phyloP scores from a whole-genome alignment of 2,329 filamentous ascomycete genomes.

The Leptographium wingfieldii region DNA sequence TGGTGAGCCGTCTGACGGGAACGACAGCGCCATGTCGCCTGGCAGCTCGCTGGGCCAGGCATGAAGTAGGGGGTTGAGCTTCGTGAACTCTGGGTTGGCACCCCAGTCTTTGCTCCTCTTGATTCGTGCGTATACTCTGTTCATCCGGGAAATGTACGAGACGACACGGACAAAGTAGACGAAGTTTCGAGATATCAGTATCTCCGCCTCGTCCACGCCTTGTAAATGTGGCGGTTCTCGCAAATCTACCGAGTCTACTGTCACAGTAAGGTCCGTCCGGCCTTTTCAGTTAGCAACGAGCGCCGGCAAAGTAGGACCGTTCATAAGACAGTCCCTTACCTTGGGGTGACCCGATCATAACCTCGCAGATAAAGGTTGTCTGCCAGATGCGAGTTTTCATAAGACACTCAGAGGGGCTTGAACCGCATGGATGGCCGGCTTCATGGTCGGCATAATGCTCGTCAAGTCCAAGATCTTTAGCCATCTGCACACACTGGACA shows the following conservation, averaged over 20 bases:
- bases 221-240: constrained; percentile 48
- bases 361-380: constrained; percentile 69
- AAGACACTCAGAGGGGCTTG: constrained; percentile 60
- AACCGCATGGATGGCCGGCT: constrained; percentile 56
- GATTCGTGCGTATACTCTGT: constrained; percentile 58
- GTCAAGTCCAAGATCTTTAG: constrained; percentile 77
- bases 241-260: constrained; percentile 65
- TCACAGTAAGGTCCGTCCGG: constrained; percentile 65
- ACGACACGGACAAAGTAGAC: constrained; percentile 68
- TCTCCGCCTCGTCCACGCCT: constrained; percentile 62
- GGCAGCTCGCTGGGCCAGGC: constrained; percentile 69
- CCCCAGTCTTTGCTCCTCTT: constrained; percentile 67
- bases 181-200: constrained; percentile 70
- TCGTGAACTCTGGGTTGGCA: constrained; percentile 68
- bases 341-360: constrained; percentile 90
- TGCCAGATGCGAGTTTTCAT: constrained; percentile 87
- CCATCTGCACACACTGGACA: constrained; percentile 86
- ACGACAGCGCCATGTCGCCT: constrained; percentile 62
- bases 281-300: constrained; percentile 33
- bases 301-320: not conserved
- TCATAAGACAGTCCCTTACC: constrained; percentile 36
- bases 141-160: constrained; percentile 66
- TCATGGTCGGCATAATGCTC: constrained; percentile 75
- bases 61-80: constrained; percentile 64
- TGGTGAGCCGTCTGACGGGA: constrained; percentile 63